A percentile compares a stretch with the other conserved stretches of the same genome.
These are phyloP conservation scores for Auricularia heimuer DNA, from an alignment of 768 basidiomycete species.

Conservation along the genomic window DNA sequence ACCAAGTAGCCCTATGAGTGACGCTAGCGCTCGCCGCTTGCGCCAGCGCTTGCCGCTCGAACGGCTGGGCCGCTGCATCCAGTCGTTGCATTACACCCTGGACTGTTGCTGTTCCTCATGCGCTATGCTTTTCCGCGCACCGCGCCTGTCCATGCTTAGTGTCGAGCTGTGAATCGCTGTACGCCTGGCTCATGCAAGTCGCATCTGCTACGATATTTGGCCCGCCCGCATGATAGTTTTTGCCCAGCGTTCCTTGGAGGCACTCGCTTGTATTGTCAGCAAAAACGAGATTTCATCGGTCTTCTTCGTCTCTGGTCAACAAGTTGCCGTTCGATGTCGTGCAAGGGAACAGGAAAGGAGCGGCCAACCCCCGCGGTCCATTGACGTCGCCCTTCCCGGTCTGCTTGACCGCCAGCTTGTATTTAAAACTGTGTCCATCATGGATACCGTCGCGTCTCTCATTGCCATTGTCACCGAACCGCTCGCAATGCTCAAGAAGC, in stretches of 20 bases:
- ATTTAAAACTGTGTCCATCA: constrained; percentile 78
- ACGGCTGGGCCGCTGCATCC: no score
- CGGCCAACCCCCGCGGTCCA: constrained; percentile 71
- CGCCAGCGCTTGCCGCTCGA: no score
- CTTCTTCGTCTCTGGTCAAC: constrained; percentile 95
- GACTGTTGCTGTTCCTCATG: no score
- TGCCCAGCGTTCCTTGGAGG: constrained; percentile 90
- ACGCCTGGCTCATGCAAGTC: no score
- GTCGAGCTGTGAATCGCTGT: no score
- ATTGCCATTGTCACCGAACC: constrained; percentile 85
- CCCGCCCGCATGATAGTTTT: constrained; percentile 19
- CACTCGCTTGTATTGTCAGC: constrained; percentile 76
- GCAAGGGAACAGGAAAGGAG: constrained; percentile 95
- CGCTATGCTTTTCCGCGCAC: no score
- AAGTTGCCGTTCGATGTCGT: constrained; percentile 59
- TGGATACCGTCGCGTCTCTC: constrained; percentile 85
- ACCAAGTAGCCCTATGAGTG: no score
- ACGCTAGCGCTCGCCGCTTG: no score
- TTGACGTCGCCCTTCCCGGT: constrained; percentile 80
- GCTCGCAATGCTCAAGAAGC: constrained; percentile 48
- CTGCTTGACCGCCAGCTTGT: constrained; percentile 81
- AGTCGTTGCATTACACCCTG: no score
- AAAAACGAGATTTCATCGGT: constrained; percentile 75
- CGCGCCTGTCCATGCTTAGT: no score
- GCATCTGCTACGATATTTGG: no score